Conservation (phyloP, 1,139 yeast species). For the Scheffersomyces titani region DNA sequence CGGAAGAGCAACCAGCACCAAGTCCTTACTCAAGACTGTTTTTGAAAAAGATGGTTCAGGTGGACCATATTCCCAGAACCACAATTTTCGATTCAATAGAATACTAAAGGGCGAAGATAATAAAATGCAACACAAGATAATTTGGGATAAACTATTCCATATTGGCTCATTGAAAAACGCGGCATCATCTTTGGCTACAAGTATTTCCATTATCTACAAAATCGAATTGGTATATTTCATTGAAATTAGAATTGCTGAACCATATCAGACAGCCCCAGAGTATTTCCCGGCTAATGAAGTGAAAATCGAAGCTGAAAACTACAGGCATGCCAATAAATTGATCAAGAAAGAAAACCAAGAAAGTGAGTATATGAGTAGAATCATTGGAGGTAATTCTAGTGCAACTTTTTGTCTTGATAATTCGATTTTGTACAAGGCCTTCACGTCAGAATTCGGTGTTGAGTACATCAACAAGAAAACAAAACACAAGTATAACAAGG, state of each 20-base stretch:
- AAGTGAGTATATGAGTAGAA: slow-evolving; percentile 41
- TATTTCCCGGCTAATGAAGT: slow-evolving; percentile 41
- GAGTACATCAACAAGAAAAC: slow-evolving; percentile 32
- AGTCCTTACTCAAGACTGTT: slow-evolving; percentile 35
- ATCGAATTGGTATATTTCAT: slow-evolving; percentile 56
- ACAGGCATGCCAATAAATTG: slow-evolving; percentile 38
- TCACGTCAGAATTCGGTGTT: slow-evolving; percentile 58
- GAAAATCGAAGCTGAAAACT: slow-evolving; percentile 46
- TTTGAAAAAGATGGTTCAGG: slow-evolving; percentile 67
- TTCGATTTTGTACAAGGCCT: slow-evolving; percentile 48
- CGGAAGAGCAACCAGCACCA: slow-evolving; percentile 57
- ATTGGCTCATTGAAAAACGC: slow-evolving; percentile 47
- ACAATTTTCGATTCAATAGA: slow-evolving; percentile 42
- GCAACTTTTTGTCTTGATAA: slow-evolving; percentile 40
- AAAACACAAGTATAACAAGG: slow-evolving; percentile 40
- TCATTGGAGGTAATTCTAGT: slow-evolving; percentile 47
- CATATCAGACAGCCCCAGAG: slow-evolving; percentile 37
- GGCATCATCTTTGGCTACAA: slow-evolving; percentile 39
- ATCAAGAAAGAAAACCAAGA: slow-evolving; percentile 20
- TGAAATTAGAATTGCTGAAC: slow-evolving; percentile 56
- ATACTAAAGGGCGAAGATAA: slow-evolving; percentile 17
- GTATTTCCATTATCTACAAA: slow-evolving; percentile 37
- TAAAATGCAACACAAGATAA: slow-evolving; percentile 13
- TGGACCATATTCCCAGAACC: slow-evolving; percentile 52
- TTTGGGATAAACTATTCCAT: slow-evolving; percentile 43